These are phyloP conservation scores for Teratosphaeriaceae sp. DNA, from an alignment of 2,329 filamentous ascomycete genomes.

Conservation along the genomic window DNA sequence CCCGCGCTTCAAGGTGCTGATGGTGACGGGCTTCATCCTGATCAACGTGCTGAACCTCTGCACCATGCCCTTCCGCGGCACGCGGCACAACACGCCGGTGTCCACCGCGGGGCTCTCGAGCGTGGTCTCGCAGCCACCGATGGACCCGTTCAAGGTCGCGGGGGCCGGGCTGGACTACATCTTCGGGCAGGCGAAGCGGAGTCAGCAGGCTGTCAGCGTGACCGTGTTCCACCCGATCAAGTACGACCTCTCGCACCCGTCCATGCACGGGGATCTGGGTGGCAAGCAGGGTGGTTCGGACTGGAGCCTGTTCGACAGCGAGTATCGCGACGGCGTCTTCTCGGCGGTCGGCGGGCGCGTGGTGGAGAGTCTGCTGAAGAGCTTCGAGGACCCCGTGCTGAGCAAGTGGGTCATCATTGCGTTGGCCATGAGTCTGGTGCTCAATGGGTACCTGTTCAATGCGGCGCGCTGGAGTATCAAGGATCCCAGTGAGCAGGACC, in stretches of 20 bases:
- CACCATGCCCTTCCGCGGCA: slow-evolving; percentile 77
- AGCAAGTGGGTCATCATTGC: slow-evolving; percentile 97
- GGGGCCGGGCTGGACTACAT: slow-evolving; percentile 80
- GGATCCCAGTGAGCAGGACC: too few relatives aligned
- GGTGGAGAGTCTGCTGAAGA: slow-evolving; percentile 85
- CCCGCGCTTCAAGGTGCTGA: slow-evolving; percentile 94
- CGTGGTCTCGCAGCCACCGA: slow-evolving; percentile 67
- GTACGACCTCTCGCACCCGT: slow-evolving; percentile 71
- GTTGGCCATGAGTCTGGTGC: slow-evolving; percentile 80
- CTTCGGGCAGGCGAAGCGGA: slow-evolving; percentile 61
- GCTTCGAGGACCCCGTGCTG: slow-evolving; percentile 87
- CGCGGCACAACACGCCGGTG: slow-evolving; percentile 42
- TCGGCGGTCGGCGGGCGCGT: slow-evolving; percentile 72
- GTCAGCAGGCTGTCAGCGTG: slow-evolving; percentile 63
- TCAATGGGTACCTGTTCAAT: slow-evolving; percentile 98
- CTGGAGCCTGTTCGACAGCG: slow-evolving; percentile 44
- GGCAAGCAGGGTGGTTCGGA: slow-evolving; percentile 27
- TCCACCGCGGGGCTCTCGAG: slow-evolving; percentile 47
- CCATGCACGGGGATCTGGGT: slow-evolving; percentile 44
- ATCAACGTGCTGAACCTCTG: slow-evolving; percentile 86
- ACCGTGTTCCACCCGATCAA: slow-evolving; percentile 91
- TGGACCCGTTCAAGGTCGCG: slow-evolving; percentile 95
- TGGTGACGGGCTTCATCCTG: slow-evolving; percentile 86
- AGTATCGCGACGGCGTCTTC: slow-evolving; percentile 57
- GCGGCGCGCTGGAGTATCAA: slow-evolving; percentile 96